A percentile compares a stretch with the other conserved stretches of the same genome.
Conservation (phyloP, 306 rosid species). For the Abrus pulchellus region DNA sequence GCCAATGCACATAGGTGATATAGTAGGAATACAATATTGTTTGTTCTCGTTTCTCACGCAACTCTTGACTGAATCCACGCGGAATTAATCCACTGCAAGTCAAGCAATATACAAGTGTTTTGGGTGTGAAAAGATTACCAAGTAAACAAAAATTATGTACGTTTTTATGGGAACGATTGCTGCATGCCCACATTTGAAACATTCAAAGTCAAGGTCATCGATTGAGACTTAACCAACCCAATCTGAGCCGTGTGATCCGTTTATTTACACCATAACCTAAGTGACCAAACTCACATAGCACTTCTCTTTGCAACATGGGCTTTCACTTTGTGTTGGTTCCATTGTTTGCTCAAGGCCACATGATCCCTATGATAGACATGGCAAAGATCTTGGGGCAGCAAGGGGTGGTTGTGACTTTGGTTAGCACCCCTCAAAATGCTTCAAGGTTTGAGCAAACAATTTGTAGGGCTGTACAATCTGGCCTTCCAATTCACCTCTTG, state of each 20-base stretch:
- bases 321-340: conserved; percentile 83
- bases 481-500: conserved; percentile 58
- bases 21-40: neutral
- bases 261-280: neutral
- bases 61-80: conserved; percentile 23
- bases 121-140: neutral
- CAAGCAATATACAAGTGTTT: neutral
- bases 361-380: conserved; percentile 94
- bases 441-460: conserved; percentile 60
- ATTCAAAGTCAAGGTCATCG: conserved; percentile 48
- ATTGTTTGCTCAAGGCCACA: conserved; percentile 90
- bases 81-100: neutral
- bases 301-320: conserved; percentile 30
- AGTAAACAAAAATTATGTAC: neutral
- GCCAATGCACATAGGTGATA: neutral
- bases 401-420: conserved; percentile 66
- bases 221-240: conserved; percentile 19
- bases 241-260: neutral
- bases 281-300: neutral
- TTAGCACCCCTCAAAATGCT: conserved; percentile 78
- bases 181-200: neutral
- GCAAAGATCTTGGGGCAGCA: conserved; percentile 67
- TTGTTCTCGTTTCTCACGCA: conserved; percentile 36
- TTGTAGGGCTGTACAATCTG: conserved; percentile 52
- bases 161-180: neutral